Conservation (phyloP, 139 green algal genomes). For the Monoraphidium neglectum region DNA sequence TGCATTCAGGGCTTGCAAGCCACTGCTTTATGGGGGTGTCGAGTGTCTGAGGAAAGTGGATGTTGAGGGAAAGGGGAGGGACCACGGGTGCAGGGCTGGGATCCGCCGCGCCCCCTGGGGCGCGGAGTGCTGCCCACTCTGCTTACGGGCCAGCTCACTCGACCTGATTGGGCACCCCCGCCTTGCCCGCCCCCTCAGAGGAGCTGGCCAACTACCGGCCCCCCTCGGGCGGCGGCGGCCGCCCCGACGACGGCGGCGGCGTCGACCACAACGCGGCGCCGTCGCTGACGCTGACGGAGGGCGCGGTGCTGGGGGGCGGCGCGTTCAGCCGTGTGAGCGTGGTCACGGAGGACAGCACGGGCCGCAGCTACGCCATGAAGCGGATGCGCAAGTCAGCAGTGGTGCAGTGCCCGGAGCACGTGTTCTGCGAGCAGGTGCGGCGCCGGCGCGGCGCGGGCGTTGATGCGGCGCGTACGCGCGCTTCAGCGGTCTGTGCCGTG, state of each 20-base stretch:
- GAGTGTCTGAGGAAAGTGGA: too few species aligned
- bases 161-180: not conserved
- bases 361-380: slow-evolving; percentile 89
- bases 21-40: too few species aligned
- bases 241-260: too few species aligned
- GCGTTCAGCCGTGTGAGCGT: slow-evolving; percentile 87
- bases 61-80: too few species aligned
- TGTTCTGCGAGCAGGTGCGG: slow-evolving; percentile 90
- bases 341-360: slow-evolving; percentile 67
- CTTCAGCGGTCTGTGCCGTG: too few species aligned
- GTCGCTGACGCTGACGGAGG: slow-evolving; percentile 78
- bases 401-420: slow-evolving; percentile 91
- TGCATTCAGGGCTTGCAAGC: too few species aligned
- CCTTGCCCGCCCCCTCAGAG: not conserved
- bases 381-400: slow-evolving; percentile 91
- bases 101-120: too few species aligned
- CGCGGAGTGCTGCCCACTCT: not conserved
- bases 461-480: too few species aligned
- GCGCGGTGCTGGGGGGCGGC: slow-evolving; percentile 81
- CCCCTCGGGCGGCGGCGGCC: too few species aligned
- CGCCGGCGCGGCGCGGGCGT: too few species aligned
- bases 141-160: not conserved
- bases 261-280: not conserved
- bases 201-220: not conserved
- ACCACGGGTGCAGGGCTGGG: too few species aligned